These are phyloP conservation scores for Starmera stellimalicola DNA, from an alignment of 1,139 yeast species.

Conservation along the genomic window DNA sequence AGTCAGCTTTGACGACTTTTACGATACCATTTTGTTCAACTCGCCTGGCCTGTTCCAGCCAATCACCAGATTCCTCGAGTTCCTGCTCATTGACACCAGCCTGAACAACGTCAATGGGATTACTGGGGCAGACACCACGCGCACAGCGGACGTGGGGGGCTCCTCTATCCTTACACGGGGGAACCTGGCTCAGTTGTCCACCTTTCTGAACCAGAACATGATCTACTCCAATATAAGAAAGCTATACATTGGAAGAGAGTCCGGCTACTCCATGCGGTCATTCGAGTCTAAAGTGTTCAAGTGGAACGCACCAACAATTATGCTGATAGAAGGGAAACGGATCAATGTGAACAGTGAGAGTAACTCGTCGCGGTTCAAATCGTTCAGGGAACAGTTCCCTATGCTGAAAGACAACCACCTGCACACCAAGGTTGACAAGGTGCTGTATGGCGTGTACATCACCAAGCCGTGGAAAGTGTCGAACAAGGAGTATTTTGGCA, in stretches of 20 bases:
- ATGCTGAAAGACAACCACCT: slow-evolving; percentile 25
- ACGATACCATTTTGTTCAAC: slow-evolving; percentile 21
- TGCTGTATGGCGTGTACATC: slow-evolving; percentile 54
- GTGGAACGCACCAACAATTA: slow-evolving; percentile 81
- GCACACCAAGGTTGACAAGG: slow-evolving; percentile 20
- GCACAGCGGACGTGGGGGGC: no score
- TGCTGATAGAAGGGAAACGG: slow-evolving; percentile 60
- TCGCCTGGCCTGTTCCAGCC: slow-evolving; percentile 32
- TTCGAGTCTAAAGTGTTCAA: slow-evolving; percentile 77
- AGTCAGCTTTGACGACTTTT: slow-evolving; percentile 30
- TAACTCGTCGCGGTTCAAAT: slow-evolving; percentile 32
- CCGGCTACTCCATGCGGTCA: slow-evolving; percentile 81
- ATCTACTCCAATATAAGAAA: slow-evolving; percentile 40
- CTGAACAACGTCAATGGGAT: no score
- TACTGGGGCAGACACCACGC: no score
- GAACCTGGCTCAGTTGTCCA: slow-evolving; percentile 23
- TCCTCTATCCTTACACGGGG: slow-evolving; percentile 23
- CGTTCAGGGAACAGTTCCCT: slow-evolving; percentile 46
- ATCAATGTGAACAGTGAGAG: slow-evolving; percentile 32
- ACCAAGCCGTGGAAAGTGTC: slow-evolving; percentile 71
- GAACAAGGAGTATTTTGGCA: slow-evolving; percentile 68
- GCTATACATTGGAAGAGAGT: slow-evolving; percentile 57
- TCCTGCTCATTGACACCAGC: slow-evolving; percentile 22
- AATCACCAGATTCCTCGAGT: slow-evolving; percentile 29
- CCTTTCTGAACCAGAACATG: slow-evolving; percentile 23